phyloP scores from a whole-genome alignment of 2,329 filamentous ascomycete genomes.

The Trichoderma sp. region DNA sequence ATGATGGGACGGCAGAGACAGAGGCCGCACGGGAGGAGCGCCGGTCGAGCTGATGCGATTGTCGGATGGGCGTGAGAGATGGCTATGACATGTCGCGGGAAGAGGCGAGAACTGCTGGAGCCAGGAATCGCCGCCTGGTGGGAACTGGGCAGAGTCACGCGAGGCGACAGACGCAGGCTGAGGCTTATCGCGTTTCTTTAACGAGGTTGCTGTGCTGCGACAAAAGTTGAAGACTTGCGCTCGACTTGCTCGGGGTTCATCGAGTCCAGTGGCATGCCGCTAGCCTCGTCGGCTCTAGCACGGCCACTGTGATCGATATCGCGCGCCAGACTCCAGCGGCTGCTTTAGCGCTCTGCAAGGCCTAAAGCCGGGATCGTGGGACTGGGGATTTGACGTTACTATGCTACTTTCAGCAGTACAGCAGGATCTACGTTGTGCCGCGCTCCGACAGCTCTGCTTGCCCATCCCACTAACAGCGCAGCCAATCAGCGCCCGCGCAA shows the following conservation, averaged over 20 bases:
- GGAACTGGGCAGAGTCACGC: slow-evolving; percentile 17
- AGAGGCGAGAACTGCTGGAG: neutral
- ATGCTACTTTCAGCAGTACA: too few relatives aligned
- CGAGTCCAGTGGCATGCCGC: slow-evolving; percentile 10
- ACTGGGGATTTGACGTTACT: too few relatives aligned
- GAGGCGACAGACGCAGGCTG: neutral
- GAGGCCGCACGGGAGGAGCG: slow-evolving; percentile 32
- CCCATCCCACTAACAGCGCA: neutral
- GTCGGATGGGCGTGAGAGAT: slow-evolving; percentile 24
- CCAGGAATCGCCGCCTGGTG: neutral
- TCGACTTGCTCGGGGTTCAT: neutral
- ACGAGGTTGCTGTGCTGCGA: neutral
- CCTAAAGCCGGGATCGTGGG: neutral
- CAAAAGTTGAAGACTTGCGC: neutral
- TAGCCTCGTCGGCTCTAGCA: neutral
- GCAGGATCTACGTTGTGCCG: slow-evolving; percentile 31
- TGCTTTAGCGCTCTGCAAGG: slow-evolving; percentile 12
- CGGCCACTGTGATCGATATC: neutral
- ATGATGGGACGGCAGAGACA: slow-evolving; percentile 51
- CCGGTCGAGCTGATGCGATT: slow-evolving; percentile 32
- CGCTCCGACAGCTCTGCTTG: slow-evolving; percentile 7
- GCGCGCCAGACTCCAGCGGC: neutral
- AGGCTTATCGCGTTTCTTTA: slow-evolving; percentile 12
- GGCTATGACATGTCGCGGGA: slow-evolving; percentile 36
- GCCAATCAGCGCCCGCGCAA: slow-evolving; percentile 31